Percentiles rank a stretch among this genome's conserved stretches.
Evolutionary conservation across 192 early-diverging fungal genomes (phyloP).

Genomic region (Coemansia sp.): DNA sequence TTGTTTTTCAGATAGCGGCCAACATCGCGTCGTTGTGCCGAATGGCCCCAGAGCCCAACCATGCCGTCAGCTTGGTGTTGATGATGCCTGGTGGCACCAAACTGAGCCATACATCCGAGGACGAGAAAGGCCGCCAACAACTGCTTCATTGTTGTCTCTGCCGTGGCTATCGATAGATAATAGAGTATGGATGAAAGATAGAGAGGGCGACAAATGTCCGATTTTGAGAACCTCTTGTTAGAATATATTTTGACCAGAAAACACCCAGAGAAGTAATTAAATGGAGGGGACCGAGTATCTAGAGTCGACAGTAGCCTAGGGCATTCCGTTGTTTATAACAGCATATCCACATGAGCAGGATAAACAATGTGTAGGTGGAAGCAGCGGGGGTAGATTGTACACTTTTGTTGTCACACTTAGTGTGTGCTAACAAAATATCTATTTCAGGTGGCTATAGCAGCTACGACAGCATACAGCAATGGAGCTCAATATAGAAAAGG

Average conservation of each 20-base stretch:
- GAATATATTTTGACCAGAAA: not conserved
- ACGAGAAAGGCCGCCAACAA: constrained; percentile 17
- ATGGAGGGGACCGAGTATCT: not conserved
- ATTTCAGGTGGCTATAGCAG: not conserved
- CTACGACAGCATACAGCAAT: not conserved
- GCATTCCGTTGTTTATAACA: not conserved
- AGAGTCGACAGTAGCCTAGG: not conserved
- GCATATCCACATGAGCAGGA: not conserved
- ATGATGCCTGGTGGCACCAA: constrained; percentile 22
- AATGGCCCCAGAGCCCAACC: constrained; percentile 37
- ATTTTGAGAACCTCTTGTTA: not conserved
- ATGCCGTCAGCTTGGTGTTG: constrained; percentile 35
- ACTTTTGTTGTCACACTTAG: not conserved
- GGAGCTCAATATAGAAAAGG: constrained; percentile 11
- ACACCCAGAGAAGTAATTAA: not conserved
- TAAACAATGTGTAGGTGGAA: not conserved
- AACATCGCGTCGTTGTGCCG: constrained; percentile 33
- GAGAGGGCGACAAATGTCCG: not conserved
- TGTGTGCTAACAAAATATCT: not conserved
- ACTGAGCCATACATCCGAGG: constrained; percentile 20
- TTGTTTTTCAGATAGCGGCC: constrained; percentile 21
- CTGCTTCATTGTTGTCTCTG: constrained; percentile 16
- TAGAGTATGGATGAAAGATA: not conserved
- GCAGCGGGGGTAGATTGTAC: not conserved
- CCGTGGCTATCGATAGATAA: not conserved